Conservation (phyloP, 2,329 filamentous ascomycete species). For the Botrytis elliptica region DNA sequence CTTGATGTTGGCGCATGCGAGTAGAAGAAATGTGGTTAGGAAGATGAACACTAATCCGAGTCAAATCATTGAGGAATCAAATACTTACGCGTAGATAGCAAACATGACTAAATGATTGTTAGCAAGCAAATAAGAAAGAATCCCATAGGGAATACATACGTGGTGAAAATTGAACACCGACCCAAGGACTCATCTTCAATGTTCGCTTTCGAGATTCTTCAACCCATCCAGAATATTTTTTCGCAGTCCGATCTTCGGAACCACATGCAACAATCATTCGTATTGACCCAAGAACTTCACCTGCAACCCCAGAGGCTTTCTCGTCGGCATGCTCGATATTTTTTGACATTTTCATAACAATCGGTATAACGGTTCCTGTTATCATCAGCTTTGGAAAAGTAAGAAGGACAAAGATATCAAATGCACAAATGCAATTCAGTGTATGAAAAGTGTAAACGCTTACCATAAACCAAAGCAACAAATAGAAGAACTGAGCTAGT, state of each 20-base stretch:
- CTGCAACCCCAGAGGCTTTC: slow-evolving; percentile 58
- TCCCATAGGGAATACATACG: slow-evolving; percentile 22
- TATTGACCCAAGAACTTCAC: slow-evolving; percentile 59
- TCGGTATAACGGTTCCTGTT: slow-evolving; percentile 47
- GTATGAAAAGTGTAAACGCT: not conserved
- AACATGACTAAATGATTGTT: slow-evolving; percentile 40
- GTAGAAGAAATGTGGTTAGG: not conserved
- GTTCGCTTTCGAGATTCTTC: slow-evolving; percentile 53
- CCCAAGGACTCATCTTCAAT: slow-evolving; percentile 49
- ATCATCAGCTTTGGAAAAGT: not conserved
- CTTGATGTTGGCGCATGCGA: not conserved
- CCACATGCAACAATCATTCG: slow-evolving; percentile 63
- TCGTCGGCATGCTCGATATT: slow-evolving; percentile 51
- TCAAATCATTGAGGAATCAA: not conserved
- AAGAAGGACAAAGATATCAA: not conserved
- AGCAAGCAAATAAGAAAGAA: not conserved
- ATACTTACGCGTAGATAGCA: slow-evolving; percentile 35
- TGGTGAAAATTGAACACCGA: slow-evolving; percentile 53
- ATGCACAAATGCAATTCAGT: not conserved
- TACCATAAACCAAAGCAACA: slow-evolving; percentile 49
- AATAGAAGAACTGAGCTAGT: slow-evolving; percentile 57
- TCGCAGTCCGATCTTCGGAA: slow-evolving; percentile 54
- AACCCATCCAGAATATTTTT: slow-evolving; percentile 55
- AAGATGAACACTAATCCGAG: not conserved
- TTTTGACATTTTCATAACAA: slow-evolving; percentile 53